Base-by-base conservation (phyloP, 2,329 filamentous ascomycete genomes). In the Aspergillus cejpii region DNA sequence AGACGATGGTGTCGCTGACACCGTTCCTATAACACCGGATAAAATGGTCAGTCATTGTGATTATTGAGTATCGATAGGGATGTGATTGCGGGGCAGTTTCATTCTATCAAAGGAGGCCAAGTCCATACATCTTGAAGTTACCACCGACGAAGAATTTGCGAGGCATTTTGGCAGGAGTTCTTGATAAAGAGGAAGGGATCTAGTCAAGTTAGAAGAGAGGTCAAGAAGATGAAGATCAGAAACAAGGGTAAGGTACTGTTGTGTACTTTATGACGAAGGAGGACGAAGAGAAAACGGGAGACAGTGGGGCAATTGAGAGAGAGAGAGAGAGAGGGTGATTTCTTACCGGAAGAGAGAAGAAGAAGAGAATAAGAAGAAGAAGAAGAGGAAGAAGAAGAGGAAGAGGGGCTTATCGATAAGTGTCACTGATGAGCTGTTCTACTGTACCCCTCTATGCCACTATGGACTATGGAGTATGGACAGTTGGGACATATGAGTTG, bases 101-200 rank as follows among this genome's bases (percentile, higher is more conserved):
- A 4, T 5, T 24, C 23, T 8, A 8, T 8, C 23, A 24, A 4
- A 4, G 8, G 43, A 28, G 41, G 43, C 49, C 51, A 24, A 47
- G 37, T 28, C 70, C 79, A 67, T 75, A 94, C 90, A 97, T 97
- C 81, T 98, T 97, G 78, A 97, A 97, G 84, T 98, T 98, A 68
- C 90, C 90, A 72, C 90, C 90, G 71, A 95, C 87, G 72, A 95
- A 94, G 79, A 94, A 95, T 78, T 89, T 85, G 78, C 89, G 89
- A 80, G 84, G 79, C 89, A 94, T 95, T 64, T 65, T 87, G 79
- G 74, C 67, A 54, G 23, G 23, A 5, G 23, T 24, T 24, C 5
- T 24, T 24, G 23, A 24, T 24, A 8, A 24, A 24, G 23, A 24
- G 23, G 23, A 24, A 24, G 23, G 8, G 4, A n/a, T n/a, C n/a